Base-by-base conservation (phyloP, 202 grass and related monocot genomes). In the Setaria italica region DNA sequence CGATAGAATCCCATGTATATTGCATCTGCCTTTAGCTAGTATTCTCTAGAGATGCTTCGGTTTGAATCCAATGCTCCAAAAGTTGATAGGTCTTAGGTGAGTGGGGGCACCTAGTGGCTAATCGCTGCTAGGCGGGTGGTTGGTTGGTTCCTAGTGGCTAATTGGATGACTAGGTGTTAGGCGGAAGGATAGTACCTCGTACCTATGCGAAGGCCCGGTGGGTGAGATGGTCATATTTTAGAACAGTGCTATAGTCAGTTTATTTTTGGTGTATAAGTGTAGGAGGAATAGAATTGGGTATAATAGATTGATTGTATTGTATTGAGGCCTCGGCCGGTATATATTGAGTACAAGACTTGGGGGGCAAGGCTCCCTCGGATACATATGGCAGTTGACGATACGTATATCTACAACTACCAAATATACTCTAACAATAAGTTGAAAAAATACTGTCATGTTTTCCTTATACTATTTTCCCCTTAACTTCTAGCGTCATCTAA, bases 11-110 rank as follows among this genome's bases (percentile, higher is more conserved):
- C 15, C 65, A 50, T 33, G 9, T 2, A 65, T 65, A 25, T 66
- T 37, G 63, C 63, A 66, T 66, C 12, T 54, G 30, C 43, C 71
- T 55, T 75, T 55, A 75, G 47, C 50, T n/a, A 75, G 16, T 55
- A 19, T 75, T 54, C 29, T 35, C 48, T 54, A 74, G 33, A 4
- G 2, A 34, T 11, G 50, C 50, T 75, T 53, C 7, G 16, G 16
- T 7, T 54, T 53, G 16, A 53, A 74, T 34, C 49, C 30, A 74
- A 30, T 55, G 30, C 30, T 74, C 49, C 35, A 37, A 55, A 74
- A 74, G 72, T 49, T 74, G 14, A 8, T 35, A 74, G 49, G 30
- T 34, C 13, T 68, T 42, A 4, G 47, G 70, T 53, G 47, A 32
- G 29, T 17, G 47, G 29, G 29, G 14, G 7, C 9, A 7, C 16